Evolutionary conservation across 768 basidiomycete species (phyloP).

Genomic region (Lentinula sp.): DNA sequence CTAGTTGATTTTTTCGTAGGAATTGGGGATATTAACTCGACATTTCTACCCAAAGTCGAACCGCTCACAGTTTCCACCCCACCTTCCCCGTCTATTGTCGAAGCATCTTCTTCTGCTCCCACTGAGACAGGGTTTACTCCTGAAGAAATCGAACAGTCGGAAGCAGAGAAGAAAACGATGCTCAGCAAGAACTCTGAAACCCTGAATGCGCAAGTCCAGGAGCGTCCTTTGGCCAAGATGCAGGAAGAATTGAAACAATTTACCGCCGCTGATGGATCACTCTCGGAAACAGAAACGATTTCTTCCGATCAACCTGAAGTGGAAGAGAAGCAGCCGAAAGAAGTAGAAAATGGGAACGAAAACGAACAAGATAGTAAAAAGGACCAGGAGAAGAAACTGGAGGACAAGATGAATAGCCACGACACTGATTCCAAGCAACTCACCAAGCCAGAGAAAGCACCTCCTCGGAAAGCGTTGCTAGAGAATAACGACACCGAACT

Average conservation of each 20-base stretch:
- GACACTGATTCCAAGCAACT: constrained; percentile 12
- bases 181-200: constrained; percentile 67
- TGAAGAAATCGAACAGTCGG: constrained; percentile 38
- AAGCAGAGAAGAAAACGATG: constrained; percentile 47
- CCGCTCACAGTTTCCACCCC: constrained; percentile 37
- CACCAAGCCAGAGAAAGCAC: constrained; percentile 33
- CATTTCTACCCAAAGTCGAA: constrained; percentile 81
- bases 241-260: constrained; percentile 70
- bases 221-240: constrained; percentile 81
- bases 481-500: constrained; percentile 88
- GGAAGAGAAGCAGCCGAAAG: background rate
- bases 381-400: background rate
- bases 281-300: background rate
- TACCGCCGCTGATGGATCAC: constrained; percentile 19
- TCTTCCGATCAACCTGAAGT: background rate
- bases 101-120: constrained; percentile 13
- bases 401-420: constrained; percentile 3
- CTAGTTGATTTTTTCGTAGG: constrained; percentile 97
- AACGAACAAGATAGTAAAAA: constrained; percentile 1
- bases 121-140: constrained; percentile 16
- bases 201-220: constrained; percentile 80
- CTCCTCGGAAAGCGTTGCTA: constrained; percentile 62
- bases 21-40: constrained; percentile 96
- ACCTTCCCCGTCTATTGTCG: constrained; percentile 9
- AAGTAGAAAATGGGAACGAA: background rate